Evolutionary conservation across 2,329 filamentous ascomycete genomes (phyloP).

Genomic region (Diplodia scrobiculata): DNA sequence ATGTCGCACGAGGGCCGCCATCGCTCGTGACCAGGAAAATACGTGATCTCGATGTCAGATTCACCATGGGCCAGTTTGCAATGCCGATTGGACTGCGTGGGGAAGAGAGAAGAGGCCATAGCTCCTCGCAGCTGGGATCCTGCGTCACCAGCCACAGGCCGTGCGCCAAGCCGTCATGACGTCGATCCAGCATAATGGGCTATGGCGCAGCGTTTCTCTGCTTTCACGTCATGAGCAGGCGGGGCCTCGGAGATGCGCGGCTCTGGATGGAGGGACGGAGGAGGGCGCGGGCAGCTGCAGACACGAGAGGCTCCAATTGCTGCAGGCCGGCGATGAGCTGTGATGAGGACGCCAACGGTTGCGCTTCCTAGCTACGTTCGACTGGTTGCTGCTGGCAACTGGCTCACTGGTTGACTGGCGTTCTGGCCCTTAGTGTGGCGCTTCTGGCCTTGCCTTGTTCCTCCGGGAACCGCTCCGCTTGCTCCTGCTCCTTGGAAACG

Average conservation of each 20-base stretch:
- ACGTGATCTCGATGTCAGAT: constrained; percentile 16
- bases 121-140: neutral
- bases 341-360: neutral
- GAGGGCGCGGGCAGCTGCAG: neutral
- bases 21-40: neutral
- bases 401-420: neutral
- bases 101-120: constrained; percentile 7
- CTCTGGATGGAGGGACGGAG: neutral
- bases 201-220: neutral
- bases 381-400: neutral
- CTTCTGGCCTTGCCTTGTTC: neutral
- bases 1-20: neutral
- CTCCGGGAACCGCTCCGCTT: neutral
- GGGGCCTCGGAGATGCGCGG: neutral
- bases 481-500: constrained; percentile 17
- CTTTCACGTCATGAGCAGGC: neutral
- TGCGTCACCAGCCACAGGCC: neutral
- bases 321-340: neutral
- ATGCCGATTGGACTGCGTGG: constrained; percentile 4
- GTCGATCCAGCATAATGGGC: constrained; percentile 13
- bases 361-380: neutral
- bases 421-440: constrained; percentile 7
- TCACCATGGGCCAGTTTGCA: neutral
- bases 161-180: constrained; percentile 23
- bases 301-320: neutral